Evolutionary conservation across 345 rosid genomes (phyloP).

Genomic region (Citrus trifoliata): DNA sequence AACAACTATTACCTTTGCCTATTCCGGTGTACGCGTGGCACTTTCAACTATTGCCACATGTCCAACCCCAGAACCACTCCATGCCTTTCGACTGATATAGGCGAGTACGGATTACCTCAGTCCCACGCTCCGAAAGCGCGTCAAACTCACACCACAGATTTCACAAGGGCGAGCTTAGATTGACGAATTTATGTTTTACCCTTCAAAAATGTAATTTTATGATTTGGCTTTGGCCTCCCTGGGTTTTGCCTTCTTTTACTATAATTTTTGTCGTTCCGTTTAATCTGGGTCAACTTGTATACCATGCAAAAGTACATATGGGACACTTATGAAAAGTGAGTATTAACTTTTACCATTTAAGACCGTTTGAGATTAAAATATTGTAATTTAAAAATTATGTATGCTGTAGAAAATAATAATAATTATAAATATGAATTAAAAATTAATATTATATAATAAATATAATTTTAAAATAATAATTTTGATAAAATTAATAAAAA

Average conservation of each 20-base stretch:
- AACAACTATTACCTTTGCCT: not conserved
- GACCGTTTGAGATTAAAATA: too few species aligned
- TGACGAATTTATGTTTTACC: not conserved
- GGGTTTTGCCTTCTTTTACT: not conserved
- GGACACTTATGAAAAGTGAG: too few species aligned
- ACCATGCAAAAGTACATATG: too few species aligned
- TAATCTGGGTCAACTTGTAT: too few species aligned
- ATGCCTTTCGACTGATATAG: not conserved
- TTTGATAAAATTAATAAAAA: too few species aligned
- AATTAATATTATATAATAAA: too few species aligned
- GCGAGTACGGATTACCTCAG: not conserved
- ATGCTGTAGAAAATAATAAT: too few species aligned
- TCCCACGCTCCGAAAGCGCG: not conserved
- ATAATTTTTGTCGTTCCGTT: too few species aligned
- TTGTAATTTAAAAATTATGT: too few species aligned
- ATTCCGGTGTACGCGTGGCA: conserved; percentile 4
- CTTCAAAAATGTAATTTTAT: not conserved
- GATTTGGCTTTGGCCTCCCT: not conserved
- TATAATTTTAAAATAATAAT: too few species aligned
- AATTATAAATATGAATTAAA: too few species aligned
- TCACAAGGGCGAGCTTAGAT: not conserved
- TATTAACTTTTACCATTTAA: too few species aligned
- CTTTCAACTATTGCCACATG: not conserved
- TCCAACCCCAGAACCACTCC: not conserved
- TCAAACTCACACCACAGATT: not conserved